Evolutionary conservation across 352 stramenopile genomes (phyloP), one percentile per base, ranked within the genome.

Genomic region (Phytopythium vexans): DNA sequence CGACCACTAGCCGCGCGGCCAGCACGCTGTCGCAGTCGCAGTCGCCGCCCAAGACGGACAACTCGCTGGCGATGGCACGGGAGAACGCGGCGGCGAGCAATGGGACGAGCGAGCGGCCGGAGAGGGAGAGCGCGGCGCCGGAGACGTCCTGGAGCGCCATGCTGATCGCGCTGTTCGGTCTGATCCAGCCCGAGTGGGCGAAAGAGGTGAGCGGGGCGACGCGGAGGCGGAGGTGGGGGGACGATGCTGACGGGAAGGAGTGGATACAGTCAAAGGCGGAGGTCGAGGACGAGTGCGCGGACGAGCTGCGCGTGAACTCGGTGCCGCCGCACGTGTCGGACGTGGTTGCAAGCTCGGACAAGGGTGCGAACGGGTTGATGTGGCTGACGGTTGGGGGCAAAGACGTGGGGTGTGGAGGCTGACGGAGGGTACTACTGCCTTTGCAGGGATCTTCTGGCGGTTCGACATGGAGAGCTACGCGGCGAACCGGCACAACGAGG

Each of bases 381-480:
- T 48, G 7, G 48, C 34, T 15, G 14, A 34, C 8, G 27, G 33
- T 8, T 40, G 9, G 8, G 5, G 3, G 16, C 31, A 11, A 35
- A 35, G 45, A 14, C 9, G 8, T 14, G 14, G 45, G n/a, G 42
- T 21, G n/a, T 40, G 36, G 3, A 10, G 37, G 41, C 12, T 45
- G 5, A 12, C 14, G 33, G n/a, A 27, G 21, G 34, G 7, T 35
- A 46, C 6, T 51, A 10, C 39, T 49, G n/a, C 16, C 10, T 37
- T 9, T 40, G 10, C 16, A 70, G 61, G 70, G 1, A 44, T 82
- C 12, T 82, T 87, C 49, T 87, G 76, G 76, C 73, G 76, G 41
- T 85, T 73, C 47, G 76, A 87, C 44, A 82, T 83, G 76, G 74
- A 87, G 62, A 83, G 71, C 63, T 87, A 87, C 48, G 76, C 76